Conservation (phyloP, 2,329 filamentous ascomycete species). For the Macrophomina pseudophaseolina region DNA sequence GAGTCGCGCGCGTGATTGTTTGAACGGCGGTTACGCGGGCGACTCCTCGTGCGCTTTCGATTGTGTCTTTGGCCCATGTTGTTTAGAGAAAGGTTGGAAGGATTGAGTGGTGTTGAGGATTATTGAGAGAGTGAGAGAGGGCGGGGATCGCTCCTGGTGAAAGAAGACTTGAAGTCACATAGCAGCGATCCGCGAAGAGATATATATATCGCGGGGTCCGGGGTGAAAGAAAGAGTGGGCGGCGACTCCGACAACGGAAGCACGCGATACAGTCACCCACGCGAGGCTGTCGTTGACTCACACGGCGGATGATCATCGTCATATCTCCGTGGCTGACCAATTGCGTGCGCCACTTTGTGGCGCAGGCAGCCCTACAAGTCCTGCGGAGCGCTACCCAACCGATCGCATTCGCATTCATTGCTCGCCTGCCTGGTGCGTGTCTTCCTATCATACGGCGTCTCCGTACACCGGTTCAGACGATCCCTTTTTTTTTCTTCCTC, state of each 20-base stretch:
- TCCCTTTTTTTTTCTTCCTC: not conserved
- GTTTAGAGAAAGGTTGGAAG: not conserved
- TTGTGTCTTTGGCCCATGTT: constrained; percentile 52
- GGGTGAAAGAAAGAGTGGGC: not conserved
- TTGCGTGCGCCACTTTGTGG: not conserved
- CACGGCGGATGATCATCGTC: constrained; percentile 16
- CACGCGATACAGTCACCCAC: constrained; percentile 22
- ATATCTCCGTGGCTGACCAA: constrained; percentile 14
- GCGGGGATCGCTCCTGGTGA: constrained; percentile 8
- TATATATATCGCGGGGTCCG: constrained; percentile 21
- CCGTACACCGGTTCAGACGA: not conserved
- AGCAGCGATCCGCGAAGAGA: not conserved
- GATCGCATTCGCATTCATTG: constrained; percentile 6
- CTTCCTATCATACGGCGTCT: constrained; percentile 4
- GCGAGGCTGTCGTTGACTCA: constrained; percentile 11
- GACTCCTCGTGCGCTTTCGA: constrained; percentile 49
- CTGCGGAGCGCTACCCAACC: not conserved
- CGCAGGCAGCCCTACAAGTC: constrained; percentile 14
- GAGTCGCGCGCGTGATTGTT: constrained; percentile 29
- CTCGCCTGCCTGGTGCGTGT: constrained; percentile 6
- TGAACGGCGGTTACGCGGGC: constrained; percentile 46
- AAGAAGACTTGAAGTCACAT: not conserved
- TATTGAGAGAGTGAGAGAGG: not conserved
- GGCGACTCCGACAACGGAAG: constrained; percentile 12
- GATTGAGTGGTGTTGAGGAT: not conserved